Conservation (phyloP, 2,329 filamentous ascomycete genomes). For the Macrophomina phaseolina region DNA sequence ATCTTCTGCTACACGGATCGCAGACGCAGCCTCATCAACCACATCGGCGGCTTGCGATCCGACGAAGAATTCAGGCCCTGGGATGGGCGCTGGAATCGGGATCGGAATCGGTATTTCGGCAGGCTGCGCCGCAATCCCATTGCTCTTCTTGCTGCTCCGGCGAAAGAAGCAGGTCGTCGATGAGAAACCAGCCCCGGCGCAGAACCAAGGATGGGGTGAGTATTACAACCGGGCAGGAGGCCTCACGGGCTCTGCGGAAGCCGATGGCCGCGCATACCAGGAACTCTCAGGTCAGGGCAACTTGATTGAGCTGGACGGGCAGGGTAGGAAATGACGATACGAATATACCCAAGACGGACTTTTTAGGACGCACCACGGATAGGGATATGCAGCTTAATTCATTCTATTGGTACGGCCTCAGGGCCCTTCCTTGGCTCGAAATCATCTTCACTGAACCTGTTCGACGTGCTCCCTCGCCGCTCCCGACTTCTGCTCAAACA, state of each 20-base stretch:
- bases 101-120: not conserved
- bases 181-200: not conserved
- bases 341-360: not conserved
- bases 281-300: not conserved
- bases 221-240: not conserved
- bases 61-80: not conserved
- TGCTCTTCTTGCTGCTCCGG: not conserved
- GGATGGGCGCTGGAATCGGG: not conserved
- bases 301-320: not conserved
- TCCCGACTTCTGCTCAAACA: not conserved
- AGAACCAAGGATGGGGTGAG: not conserved
- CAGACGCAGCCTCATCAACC: not conserved
- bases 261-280: not conserved
- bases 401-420: not conserved
- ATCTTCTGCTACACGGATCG: not conserved
- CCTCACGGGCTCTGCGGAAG: not conserved
- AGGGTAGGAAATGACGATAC: not conserved
- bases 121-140: not conserved
- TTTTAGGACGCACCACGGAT: no score
- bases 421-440: no score
- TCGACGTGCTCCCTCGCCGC: constrained; percentile 10
- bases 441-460: not conserved
- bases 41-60: not conserved
- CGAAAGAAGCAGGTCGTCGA: not conserved
- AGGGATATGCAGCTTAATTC: not conserved